These are phyloP conservation scores for Pulveroboletus sp. DNA, from an alignment of 768 basidiomycete genomes.

Conservation along the genomic window DNA sequence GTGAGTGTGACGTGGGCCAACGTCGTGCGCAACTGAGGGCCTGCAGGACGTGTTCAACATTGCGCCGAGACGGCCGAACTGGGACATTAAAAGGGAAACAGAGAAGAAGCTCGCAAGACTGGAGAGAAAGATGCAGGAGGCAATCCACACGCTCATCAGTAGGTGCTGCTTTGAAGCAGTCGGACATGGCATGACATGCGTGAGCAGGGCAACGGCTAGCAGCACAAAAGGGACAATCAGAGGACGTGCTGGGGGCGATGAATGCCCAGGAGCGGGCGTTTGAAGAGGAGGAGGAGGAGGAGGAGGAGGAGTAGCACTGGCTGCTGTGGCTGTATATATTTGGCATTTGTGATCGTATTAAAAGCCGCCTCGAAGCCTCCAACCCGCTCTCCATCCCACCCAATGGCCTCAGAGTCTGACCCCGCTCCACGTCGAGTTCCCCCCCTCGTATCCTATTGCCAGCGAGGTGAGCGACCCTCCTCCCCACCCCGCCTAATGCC, in stretches of 20 bases:
- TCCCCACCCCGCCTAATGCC: slow-evolving; percentile 4
- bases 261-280: slow-evolving; percentile 63
- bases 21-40: slow-evolving; percentile 13
- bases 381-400: neutral
- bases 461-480: slow-evolving; percentile 51
- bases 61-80: slow-evolving; percentile 93
- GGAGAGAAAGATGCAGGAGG: slow-evolving; percentile 88
- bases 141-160: slow-evolving; percentile 93
- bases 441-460: slow-evolving; percentile 63
- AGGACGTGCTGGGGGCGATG: slow-evolving; percentile 81
- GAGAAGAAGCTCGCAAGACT: slow-evolving; percentile 85
- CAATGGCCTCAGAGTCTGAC: slow-evolving; percentile 36
- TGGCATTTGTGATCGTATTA: slow-evolving; percentile 15
- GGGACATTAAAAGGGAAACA: slow-evolving; percentile 93
- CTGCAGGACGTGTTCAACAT: slow-evolving; percentile 91
- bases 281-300: slow-evolving; percentile 40
- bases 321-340: slow-evolving; percentile 9
- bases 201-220: slow-evolving; percentile 69
- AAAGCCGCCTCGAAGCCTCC: slow-evolving; percentile 7
- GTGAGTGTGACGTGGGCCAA: slow-evolving; percentile 41
- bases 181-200: slow-evolving; percentile 7
- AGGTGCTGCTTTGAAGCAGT: slow-evolving; percentile 30
- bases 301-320: slow-evolving; percentile 1
- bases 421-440: slow-evolving; percentile 43
- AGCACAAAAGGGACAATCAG: slow-evolving; percentile 71